Percentiles rank a stretch among this genome's conserved stretches.
These are phyloP conservation scores for Thalassiosira profunda DNA, from an alignment of 108 stramenopile species.

Conservation along the genomic window DNA sequence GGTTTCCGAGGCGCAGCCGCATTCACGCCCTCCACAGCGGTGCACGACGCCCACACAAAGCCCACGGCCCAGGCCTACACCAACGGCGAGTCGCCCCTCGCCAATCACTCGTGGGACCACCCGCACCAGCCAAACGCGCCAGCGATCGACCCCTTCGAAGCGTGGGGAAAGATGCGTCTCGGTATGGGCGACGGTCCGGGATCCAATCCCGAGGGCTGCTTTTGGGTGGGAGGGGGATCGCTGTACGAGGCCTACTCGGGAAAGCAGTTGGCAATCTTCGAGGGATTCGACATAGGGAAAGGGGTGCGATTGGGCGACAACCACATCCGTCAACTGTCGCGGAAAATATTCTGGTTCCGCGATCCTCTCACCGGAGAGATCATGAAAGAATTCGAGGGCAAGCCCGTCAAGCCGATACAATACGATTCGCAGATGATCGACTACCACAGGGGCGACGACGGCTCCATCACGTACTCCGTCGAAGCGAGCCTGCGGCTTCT, in stretches of 20 bases:
- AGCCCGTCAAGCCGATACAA: constrained; percentile 15
- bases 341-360: constrained; percentile 49
- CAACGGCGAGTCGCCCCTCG: too few relatives aligned
- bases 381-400: constrained; percentile 27
- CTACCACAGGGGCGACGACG: constrained; percentile 15
- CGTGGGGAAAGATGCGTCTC: constrained; percentile 24
- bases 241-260: constrained; percentile 33
- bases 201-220: constrained; percentile 7
- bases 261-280: constrained; percentile 21
- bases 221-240: constrained; percentile 27
- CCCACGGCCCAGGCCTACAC: too few relatives aligned
- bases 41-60: too few relatives aligned
- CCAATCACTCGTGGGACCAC: too few relatives aligned
- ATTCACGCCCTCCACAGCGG: too few relatives aligned
- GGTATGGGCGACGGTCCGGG: constrained; percentile 26
- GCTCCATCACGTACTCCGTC: constrained; percentile 20
- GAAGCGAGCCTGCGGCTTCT: constrained; percentile 16
- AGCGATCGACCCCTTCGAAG: constrained; percentile 26
- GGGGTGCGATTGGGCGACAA: constrained; percentile 14
- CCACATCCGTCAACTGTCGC: constrained; percentile 18
- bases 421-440: constrained; percentile 42
- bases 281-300: constrained; percentile 33
- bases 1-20: too few relatives aligned
- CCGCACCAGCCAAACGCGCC: too few relatives aligned
- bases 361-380: constrained; percentile 23